Base-by-base conservation (phyloP, 345 rosid genomes). In the Eucalyptus microcorys region DNA sequence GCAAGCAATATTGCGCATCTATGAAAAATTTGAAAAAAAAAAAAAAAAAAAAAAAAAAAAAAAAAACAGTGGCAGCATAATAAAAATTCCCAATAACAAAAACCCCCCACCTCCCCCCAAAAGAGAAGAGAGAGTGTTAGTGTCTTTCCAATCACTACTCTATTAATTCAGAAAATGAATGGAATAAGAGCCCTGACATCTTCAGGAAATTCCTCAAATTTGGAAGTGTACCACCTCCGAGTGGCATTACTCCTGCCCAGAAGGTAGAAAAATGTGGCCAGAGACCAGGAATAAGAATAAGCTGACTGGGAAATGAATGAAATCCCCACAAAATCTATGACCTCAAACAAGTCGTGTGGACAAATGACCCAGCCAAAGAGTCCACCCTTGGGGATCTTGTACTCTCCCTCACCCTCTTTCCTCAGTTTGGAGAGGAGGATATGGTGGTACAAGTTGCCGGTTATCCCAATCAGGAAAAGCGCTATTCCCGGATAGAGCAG, bases 371-470 rank as follows among this genome's bases (percentile, higher is more conserved):
- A 55, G 21, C 88, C 92, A 87, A 96, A 96, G 1, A 96, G 87
- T 52, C 99, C 98, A 34, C 95, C 96, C 88, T 64, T 86, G 2
- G 98, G 95, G 68, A 97, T 91, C 91, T 92, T 96, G 91, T 95
- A 96, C 48, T 92, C 95, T 86, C 92, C 95, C 40, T 89, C 92
- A 17, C 88, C 92, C 22, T 87, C 86, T 80, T 88, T 68, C 90
- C 97, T 94, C 34, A 96, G 90, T 59, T 90, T 92, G 89, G 98
- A 95, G 13, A 97, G 95, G 30, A 96, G 90, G 79, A 47, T 86
- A 88, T 97, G 99, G 91, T 96, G 97, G 91, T 97, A 96, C 59
- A 96, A 92, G 91, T 97, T 97, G 6, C 98, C 99, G 48, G 42
- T 57, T 22, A 95, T 90, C 40, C 98, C 99, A n/a, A 95, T 42